These are phyloP conservation scores for Pseudogymnoascus sp. DNA, from an alignment of 2,329 filamentous ascomycete species.

Conservation along the genomic window DNA sequence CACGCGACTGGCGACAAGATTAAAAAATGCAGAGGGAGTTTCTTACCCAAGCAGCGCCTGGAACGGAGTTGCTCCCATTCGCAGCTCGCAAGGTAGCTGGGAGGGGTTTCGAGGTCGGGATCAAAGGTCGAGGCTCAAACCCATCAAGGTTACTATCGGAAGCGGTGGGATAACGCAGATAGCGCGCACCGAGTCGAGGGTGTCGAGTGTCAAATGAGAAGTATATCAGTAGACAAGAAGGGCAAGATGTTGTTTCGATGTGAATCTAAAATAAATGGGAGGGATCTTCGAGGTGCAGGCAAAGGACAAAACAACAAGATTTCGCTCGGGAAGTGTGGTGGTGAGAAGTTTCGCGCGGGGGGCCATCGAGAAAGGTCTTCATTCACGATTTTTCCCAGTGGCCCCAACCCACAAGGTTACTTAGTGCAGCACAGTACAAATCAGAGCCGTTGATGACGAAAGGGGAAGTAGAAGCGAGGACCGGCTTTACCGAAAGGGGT, in stretches of 20 bases:
- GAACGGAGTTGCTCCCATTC: not conserved
- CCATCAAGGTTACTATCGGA: constrained; percentile 7
- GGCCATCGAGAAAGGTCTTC: constrained; percentile 1
- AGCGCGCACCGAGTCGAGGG: not conserved
- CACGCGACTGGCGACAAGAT: not conserved
- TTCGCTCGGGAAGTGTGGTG: not conserved
- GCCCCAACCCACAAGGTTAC: constrained; percentile 4
- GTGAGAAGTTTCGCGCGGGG: constrained; percentile 1
- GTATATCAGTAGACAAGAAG: not conserved
- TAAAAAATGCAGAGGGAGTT: not conserved
- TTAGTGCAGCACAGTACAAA: constrained; percentile 3
- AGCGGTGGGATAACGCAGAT: not conserved
- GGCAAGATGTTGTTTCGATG: not conserved
- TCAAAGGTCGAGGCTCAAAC: constrained; percentile 1
- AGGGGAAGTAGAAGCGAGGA: not conserved
- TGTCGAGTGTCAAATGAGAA: not conserved
- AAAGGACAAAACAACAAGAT: not conserved
- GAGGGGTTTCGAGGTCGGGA: not conserved
- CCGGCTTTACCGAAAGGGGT: not conserved
- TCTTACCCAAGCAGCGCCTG: not conserved
- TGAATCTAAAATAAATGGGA: not conserved
- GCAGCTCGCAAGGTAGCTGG: not conserved
- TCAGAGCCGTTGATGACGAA: not conserved
- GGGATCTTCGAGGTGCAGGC: not conserved
- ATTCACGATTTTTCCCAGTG: constrained; percentile 3